These are phyloP conservation scores for Aspergillus sclerotiicarbonarius DNA, from an alignment of 495 filamentous ascomycete species.

Conservation along the genomic window DNA sequence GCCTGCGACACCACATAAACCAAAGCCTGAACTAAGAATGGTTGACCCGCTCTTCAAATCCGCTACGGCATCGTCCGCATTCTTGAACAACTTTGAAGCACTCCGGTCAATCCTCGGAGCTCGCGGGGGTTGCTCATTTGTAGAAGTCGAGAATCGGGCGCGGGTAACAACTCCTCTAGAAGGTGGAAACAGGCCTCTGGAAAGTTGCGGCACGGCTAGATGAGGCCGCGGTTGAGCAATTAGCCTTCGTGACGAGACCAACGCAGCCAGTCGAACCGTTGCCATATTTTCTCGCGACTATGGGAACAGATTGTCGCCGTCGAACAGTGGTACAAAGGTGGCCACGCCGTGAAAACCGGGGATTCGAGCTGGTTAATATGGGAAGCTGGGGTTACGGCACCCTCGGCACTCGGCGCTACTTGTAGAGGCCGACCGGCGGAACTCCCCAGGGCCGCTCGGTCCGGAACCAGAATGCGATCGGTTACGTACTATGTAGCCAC, in stretches of 20 bases:
- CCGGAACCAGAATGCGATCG: not conserved
- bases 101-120: conserved; percentile 38
- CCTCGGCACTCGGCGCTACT: conserved; percentile 39
- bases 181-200: conserved; percentile 14
- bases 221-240: conserved; percentile 28
- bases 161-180: not conserved
- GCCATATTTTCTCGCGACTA: conserved; percentile 24
- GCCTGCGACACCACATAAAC: conserved; percentile 81
- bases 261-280: conserved; percentile 26
- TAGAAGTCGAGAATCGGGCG: conserved; percentile 26
- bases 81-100: conserved; percentile 65
- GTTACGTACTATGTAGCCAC: not conserved
- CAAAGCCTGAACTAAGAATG: conserved; percentile 80
- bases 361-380: conserved; percentile 8
- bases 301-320: conserved; percentile 9
- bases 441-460: not conserved
- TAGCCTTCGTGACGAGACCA: conserved; percentile 30
- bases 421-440: conserved; percentile 36
- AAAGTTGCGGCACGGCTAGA: conserved; percentile 21
- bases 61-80: conserved; percentile 68
- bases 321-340: not conserved
- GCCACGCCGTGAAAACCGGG: not conserved
- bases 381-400: conserved; percentile 5
- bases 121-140: conserved; percentile 12
- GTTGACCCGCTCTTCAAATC: conserved; percentile 73